Evolutionary conservation across 129 eudicot species (phyloP), one percentile per base, ranked within the genome.

Genomic region (Apium graveolens): DNA sequence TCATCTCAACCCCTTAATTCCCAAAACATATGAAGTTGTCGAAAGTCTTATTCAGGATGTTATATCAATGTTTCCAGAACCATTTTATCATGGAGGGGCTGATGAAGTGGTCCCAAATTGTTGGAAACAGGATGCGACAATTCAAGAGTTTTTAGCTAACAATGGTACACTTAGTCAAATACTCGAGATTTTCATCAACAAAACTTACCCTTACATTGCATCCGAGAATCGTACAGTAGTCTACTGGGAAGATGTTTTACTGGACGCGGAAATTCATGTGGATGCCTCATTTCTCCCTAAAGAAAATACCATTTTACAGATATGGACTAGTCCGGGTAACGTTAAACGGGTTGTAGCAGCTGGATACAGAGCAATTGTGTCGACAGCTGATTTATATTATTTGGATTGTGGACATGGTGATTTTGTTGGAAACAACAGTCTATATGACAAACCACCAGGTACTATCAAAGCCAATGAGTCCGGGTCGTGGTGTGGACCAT

Each of bases 401-500:
- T 79, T 95, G 78, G 98, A 95, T 49, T 95, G 98, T 16, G 98
- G 98, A 17, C 98, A 95, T 1, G 98, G 98, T 0, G 93, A 83
- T 78, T 95, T 91, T 29, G 68, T 90, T 6, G 97, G 97, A 17
- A 95, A 95, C 29, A 79, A 90, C 35, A 95, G 94, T 31, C 46
- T 26, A 41, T 88, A 90, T 37, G 77, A 86, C 70, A 80, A 80
- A 82, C 85, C 88, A 26, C 91, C 92, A 0, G 94, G 91, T 71
- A 62, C 81, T 0, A 79, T 60, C 0, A 60, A 87, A 0, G 90
- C 80, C 20, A 78, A 81, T 49, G 75, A 87, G 18, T 93, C 96
- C 0, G 97, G 97, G 1, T 95, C 98, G 17, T 95, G 98, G 98
- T 95, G 98, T 39, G 94, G 91, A 7, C 98, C 98, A 10, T 91